Percentiles rank a stretch among this genome's conserved stretches.
Conservation (phyloP, 2,329 filamentous ascomycete species). For the Botryotinia calthae region DNA sequence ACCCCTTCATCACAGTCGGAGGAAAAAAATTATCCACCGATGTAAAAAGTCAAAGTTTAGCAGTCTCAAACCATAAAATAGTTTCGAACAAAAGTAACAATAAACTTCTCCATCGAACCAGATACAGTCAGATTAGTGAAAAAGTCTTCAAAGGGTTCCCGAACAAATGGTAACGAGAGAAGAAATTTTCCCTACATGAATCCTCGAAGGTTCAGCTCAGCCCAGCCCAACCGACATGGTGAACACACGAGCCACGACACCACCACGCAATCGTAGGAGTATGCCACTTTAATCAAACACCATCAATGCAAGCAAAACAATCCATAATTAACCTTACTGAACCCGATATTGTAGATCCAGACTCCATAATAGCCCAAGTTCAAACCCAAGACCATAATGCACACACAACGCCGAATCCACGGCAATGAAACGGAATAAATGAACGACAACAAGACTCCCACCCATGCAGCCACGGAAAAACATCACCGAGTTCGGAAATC, state of each 20-base stretch:
- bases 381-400: background rate
- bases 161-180: slow-evolving; percentile 8
- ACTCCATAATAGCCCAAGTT: slow-evolving; percentile 6
- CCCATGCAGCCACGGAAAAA: slow-evolving; percentile 7
- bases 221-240: slow-evolving; percentile 11
- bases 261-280: background rate
- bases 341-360: slow-evolving; percentile 12
- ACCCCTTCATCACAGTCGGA: slow-evolving; percentile 1
- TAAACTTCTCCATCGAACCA: background rate
- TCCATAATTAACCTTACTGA: background rate
- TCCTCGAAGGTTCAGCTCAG: slow-evolving; percentile 7
- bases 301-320: slow-evolving; percentile 10
- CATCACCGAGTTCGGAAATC: background rate
- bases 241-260: slow-evolving; percentile 14
- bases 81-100: background rate
- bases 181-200: background rate
- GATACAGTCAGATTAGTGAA: slow-evolving; percentile 8
- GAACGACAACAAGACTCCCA: background rate
- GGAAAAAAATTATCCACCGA: slow-evolving; percentile 7
- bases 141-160: background rate
- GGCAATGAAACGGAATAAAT: slow-evolving; percentile 4
- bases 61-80: background rate
- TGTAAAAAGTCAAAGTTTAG: background rate
- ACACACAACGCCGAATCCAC: background rate
- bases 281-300: slow-evolving; percentile 3